These are phyloP conservation scores for Trichoderma sp. DNA, from an alignment of 2,329 filamentous ascomycete species.

Conservation along the genomic window DNA sequence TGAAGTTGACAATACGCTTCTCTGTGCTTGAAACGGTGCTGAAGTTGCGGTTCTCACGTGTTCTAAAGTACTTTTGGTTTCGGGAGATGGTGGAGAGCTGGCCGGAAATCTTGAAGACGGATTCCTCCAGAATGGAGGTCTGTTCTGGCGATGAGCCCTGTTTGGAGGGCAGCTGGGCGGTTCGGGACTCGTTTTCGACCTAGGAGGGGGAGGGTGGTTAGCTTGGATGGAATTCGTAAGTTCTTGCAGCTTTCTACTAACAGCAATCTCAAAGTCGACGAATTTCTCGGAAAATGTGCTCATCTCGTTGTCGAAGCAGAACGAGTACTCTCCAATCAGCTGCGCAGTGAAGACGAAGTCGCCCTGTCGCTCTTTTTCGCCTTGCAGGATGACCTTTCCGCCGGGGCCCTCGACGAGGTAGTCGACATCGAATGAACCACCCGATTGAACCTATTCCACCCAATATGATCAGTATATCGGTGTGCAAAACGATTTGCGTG, in stretches of 20 bases:
- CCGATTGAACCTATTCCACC: conserved; percentile 81
- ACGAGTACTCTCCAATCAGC: conserved; percentile 84
- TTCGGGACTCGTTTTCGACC: conserved; percentile 88
- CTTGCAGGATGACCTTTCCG: conserved; percentile 80
- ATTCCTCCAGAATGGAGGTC: conserved; percentile 86
- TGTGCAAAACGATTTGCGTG: not conserved
- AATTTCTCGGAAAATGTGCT: conserved; percentile 97
- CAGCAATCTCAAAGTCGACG: conserved; percentile 96
- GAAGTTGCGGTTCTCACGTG: conserved; percentile 97
- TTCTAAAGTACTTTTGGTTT: conserved; percentile 99
- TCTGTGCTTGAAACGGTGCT: conserved; percentile 97
- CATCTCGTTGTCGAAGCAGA: conserved; percentile 99
- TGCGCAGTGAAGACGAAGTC: conserved; percentile 98
- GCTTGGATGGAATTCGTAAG: not conserved
- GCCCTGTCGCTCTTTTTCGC: conserved; percentile 88
- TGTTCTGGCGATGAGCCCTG: conserved; percentile 88
- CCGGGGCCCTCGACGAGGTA: conserved; percentile 84
- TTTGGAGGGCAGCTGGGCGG: conserved; percentile 77
- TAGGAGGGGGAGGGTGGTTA: conserved; percentile 43
- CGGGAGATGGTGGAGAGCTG: conserved; percentile 92
- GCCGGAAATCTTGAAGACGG: conserved; percentile 90
- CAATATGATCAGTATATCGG: not conserved
- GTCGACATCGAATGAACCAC: conserved; percentile 96
- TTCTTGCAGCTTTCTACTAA: conserved; percentile 23
- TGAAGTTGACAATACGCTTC: conserved; percentile 95